Percentiles rank a stretch among this genome's conserved stretches.
Conservation (phyloP, 2,329 filamentous ascomycete species). For the Diaporthe batatas region DNA sequence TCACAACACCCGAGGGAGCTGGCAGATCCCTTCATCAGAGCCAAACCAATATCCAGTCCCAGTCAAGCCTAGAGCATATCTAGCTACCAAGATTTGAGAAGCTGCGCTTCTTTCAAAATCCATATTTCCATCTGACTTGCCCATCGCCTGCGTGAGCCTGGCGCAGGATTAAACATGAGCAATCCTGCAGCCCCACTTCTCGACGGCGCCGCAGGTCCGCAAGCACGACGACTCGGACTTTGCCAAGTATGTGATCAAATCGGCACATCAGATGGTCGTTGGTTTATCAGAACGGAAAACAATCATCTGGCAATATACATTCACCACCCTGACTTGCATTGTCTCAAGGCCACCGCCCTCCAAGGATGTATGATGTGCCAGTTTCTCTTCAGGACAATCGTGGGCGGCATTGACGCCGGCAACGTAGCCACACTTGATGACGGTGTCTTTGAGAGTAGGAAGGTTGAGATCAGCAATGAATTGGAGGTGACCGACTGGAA, state of each 20-base stretch:
- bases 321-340: background rate
- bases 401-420: background rate
- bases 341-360: background rate
- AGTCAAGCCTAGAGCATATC: no score
- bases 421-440: background rate
- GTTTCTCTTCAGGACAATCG: background rate
- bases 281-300: background rate
- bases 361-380: background rate
- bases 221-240: background rate
- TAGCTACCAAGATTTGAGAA: no score
- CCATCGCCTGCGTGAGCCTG: no score
- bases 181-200: rapidly evolving
- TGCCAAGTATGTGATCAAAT: background rate
- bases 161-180: background rate
- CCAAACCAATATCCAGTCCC: no score
- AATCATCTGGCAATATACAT: background rate
- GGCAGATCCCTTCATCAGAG: no score
- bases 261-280: background rate
- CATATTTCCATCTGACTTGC: no score
- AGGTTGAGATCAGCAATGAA: rapidly evolving
- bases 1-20: no score
- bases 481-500: background rate
- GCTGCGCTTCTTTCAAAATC: no score
- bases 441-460: background rate
- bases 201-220: no score